Evolutionary conservation across 768 basidiomycete genomes (phyloP), one percentile per base, ranked within the genome.

Genomic region (Lactarius trivialis): DNA sequence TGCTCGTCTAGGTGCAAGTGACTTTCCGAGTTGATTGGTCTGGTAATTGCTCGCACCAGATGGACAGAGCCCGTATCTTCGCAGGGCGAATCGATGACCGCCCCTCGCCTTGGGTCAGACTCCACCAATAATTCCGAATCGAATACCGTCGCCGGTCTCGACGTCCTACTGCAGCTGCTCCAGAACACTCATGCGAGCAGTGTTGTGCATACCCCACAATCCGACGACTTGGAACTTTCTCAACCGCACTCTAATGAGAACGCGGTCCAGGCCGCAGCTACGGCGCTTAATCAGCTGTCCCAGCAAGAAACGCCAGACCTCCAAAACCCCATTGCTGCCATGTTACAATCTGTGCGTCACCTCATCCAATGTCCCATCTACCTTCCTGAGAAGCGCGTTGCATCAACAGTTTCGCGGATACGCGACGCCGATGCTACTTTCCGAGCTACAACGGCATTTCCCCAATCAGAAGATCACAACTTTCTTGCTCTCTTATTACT

Each of bases 391-490:
- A 24, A 58, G 8, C n/a, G 28, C 24, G 36, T 28, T 5, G 11
- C 17, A 21, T 30, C 41, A 17, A 36, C 49, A 65, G 58, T 57
- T 65, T 53, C 45, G 48, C 36, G 59, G 43, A 19, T 60, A 41
- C n/a, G 53, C 45, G 24, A 60, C 33, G 19, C 54, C 43, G 12
- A 37, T 32, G 53, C 49, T 48, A 21, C 26, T 65, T 11, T 56
- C 59, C 9, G 58, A 61, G 53, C 55, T 59, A 7, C 52, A 62
- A 19, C 54, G 41, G 32, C 58, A 70, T 56, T 70, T 70, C 41
- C 69, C 69, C 21, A 62, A 65, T 54, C 66, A 68, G 37, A 65
- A 62, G 54, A 61, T 70, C 41, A 65, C 69, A 8, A 50, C 60
- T 1, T 67, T 63, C 54, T 54, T 70, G 1, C 56, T 70, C 21